These are phyloP conservation scores for Balakata baccata DNA, from an alignment of 345 rosid species.

Conservation along the genomic window DNA sequence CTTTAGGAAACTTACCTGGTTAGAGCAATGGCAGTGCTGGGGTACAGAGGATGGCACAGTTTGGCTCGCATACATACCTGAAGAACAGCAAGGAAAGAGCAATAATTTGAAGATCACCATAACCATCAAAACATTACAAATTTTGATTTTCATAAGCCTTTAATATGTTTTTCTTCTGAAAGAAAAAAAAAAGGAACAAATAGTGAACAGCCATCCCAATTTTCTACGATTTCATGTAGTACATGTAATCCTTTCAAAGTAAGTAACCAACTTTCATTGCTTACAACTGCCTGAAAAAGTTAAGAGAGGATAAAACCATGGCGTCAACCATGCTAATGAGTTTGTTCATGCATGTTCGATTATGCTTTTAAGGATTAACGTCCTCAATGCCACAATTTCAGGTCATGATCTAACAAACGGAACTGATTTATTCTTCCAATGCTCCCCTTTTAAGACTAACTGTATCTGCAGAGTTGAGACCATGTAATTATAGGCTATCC, in stretches of 20 bases:
- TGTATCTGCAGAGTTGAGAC: neutral
- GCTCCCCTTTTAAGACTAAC: neutral
- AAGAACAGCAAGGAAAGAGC: neutral
- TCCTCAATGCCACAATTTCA: slow-evolving; percentile 7
- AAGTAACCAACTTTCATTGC: neutral
- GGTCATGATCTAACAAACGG: neutral
- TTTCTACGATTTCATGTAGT: too few relatives aligned
- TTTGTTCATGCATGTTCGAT: neutral
- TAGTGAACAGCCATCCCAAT: neutral
- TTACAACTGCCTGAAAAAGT: neutral
- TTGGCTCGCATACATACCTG: neutral
- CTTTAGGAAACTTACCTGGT: neutral
- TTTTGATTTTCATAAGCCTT: neutral
- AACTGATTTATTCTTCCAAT: slow-evolving; percentile 15
- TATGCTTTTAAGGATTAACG: neutral
- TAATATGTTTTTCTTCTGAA: neutral
- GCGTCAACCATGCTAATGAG: slow-evolving; percentile 3
- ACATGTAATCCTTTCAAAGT: neutral
- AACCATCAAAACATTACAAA: neutral
- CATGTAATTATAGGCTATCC: slow-evolving; percentile 1
- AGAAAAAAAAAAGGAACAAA: neutral
- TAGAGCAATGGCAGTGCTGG: neutral
- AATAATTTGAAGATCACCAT: neutral
- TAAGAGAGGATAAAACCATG: slow-evolving; percentile 2
- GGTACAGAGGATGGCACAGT: neutral